Evolutionary conservation across 306 rosid genomes (phyloP).

Genomic region (Glycine latifolia): DNA sequence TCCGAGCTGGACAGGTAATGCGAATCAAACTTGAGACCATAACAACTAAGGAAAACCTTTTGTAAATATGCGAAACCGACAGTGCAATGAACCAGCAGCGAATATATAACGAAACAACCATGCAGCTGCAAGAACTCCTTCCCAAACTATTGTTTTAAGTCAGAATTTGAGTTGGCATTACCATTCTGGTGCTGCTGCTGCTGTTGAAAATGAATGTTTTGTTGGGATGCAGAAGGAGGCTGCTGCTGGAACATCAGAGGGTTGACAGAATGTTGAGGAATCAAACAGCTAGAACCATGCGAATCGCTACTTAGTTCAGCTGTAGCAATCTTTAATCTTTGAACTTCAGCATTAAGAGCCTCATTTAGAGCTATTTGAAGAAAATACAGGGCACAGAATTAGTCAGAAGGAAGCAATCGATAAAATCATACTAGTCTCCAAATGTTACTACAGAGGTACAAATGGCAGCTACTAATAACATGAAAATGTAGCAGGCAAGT

Average conservation of each 20-base stretch:
- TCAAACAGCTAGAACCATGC: conserved; percentile 64
- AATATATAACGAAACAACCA: conserved; percentile 26
- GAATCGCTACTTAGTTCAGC: conserved; percentile 72
- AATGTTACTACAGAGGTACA: background rate
- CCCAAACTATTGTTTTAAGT: conserved; percentile 60
- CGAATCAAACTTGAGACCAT: conserved; percentile 48
- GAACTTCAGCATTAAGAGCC: conserved; percentile 90
- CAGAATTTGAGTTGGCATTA: conserved; percentile 60
- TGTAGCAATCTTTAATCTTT: conserved; percentile 82
- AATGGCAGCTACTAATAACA: background rate
- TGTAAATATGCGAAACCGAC: conserved; percentile 48
- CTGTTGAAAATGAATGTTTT: conserved; percentile 64
- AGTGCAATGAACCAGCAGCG: conserved; percentile 32
- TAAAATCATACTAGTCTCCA: conserved; percentile 17
- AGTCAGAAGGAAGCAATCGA: conserved; percentile 31
- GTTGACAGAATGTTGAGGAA: conserved; percentile 62
- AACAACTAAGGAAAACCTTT: conserved; percentile 42
- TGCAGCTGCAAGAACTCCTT: conserved; percentile 11
- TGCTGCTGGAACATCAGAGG: conserved; percentile 71
- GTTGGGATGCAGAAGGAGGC: conserved; percentile 49
- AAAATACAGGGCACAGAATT: conserved; percentile 34
- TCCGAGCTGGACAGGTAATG: conserved; percentile 54
- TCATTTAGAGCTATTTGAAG: conserved; percentile 79
- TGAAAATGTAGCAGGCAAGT: conserved; percentile 13
- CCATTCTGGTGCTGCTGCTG: conserved; percentile 64